Evolutionary conservation across 2,329 filamentous ascomycete genomes (phyloP).

Genomic region (Aspergillus sp.): DNA sequence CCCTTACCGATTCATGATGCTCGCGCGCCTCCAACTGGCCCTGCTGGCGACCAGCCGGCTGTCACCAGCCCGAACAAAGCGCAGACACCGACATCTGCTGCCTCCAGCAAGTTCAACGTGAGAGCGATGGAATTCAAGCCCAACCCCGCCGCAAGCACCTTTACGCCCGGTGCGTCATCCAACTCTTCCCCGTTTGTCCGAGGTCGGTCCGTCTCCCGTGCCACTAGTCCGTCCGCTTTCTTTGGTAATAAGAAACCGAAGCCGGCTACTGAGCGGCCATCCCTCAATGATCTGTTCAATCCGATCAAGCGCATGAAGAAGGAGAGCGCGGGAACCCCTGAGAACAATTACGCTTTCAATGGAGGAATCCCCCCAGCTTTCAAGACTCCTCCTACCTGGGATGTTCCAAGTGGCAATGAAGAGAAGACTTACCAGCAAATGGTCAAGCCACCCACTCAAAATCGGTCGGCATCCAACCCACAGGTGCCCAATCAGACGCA

Average conservation of each 20-base stretch:
- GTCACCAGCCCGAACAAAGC: conserved; percentile 44
- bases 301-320: conserved; percentile 71
- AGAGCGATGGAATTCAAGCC: conserved; percentile 77
- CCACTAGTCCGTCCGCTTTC: conserved; percentile 52
- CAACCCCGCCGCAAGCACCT: conserved; percentile 74
- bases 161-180: conserved; percentile 65
- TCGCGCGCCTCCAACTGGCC: conserved; percentile 72
- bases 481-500: conserved; percentile 81
- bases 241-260: conserved; percentile 72
- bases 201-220: conserved; percentile 45
- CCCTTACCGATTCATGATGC: conserved; percentile 63
- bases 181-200: conserved; percentile 68
- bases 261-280: conserved; percentile 55
- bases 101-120: conserved; percentile 58
- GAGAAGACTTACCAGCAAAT: conserved; percentile 78
- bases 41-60: conserved; percentile 57
- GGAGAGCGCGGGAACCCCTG: conserved; percentile 51
- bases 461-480: conserved; percentile 61
- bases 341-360: conserved; percentile 69
- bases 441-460: conserved; percentile 71
- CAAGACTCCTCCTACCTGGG: conserved; percentile 83
- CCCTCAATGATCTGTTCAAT: conserved; percentile 58
- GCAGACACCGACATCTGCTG: conserved; percentile 54
- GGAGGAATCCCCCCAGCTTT: conserved; percentile 82
- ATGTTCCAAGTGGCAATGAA: conserved; percentile 64